phyloP scores from a whole-genome alignment of 2,329 filamentous ascomycete species.

The Beauveria bassiana region DNA sequence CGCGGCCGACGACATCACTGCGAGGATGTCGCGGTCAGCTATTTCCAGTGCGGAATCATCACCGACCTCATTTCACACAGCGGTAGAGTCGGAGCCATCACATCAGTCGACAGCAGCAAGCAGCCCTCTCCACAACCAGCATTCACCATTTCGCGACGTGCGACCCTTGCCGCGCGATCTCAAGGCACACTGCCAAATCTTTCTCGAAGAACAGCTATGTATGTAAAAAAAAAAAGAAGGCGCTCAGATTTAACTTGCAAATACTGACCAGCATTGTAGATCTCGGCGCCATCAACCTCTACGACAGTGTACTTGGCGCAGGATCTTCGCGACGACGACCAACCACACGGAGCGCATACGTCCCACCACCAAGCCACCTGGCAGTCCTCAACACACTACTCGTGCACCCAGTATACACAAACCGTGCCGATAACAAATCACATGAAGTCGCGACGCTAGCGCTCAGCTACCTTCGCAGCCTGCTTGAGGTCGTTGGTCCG shows the following conservation, averaged over 20 bases:
- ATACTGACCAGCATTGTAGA: conserved; percentile 17
- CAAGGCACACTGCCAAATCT: conserved; percentile 59
- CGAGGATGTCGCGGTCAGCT: neutral
- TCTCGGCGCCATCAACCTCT: conserved; percentile 48
- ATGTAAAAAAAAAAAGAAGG: conserved; percentile 18
- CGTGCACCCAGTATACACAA: conserved; percentile 76
- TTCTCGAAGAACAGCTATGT: conserved; percentile 70
- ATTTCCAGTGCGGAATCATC: conserved; percentile 22
- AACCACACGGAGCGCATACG: conserved; percentile 38
- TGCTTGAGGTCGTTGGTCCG: conserved; percentile 59
- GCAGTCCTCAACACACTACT: conserved; percentile 72
- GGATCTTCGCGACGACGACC: conserved; percentile 30
- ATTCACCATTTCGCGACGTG: conserved; percentile 43
- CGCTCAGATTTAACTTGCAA: neutral
- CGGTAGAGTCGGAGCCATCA: conserved; percentile 19
- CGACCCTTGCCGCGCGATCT: conserved; percentile 54
- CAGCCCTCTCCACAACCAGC: conserved; percentile 23
- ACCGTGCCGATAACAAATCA: conserved; percentile 55
- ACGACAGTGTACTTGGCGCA: conserved; percentile 54
- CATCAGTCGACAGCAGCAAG: conserved; percentile 28
- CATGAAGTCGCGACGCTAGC: conserved; percentile 59
- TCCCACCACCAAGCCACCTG: conserved; percentile 66
- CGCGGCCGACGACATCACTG: neutral
- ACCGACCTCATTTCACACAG: conserved; percentile 29
- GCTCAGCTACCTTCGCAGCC: conserved; percentile 60